phyloP scores from a whole-genome alignment of 176 grass and related monocot species.

The Saccharum officinarum region DNA sequence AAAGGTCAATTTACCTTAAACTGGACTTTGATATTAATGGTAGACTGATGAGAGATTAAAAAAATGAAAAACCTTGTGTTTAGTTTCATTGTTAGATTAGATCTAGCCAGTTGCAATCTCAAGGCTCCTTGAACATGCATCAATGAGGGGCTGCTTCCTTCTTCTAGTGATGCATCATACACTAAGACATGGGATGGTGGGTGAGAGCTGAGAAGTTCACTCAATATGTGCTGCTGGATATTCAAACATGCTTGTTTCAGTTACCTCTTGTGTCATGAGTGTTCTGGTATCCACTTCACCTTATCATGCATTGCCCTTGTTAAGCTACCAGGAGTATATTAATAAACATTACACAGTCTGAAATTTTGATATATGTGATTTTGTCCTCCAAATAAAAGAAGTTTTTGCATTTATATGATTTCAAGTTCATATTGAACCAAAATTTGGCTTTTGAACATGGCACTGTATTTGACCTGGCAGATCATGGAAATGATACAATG shows the following conservation, averaged over 20 bases:
- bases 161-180: background rate
- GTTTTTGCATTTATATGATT: background rate
- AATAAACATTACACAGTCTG: background rate
- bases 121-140: background rate
- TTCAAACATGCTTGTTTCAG: background rate
- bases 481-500: constrained; percentile 72
- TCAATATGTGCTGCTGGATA: background rate
- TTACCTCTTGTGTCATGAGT: background rate
- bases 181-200: background rate
- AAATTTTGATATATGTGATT: background rate
- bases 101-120: background rate
- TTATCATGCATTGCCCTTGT: background rate
- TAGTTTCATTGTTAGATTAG: background rate
- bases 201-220: background rate
- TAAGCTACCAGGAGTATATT: background rate
- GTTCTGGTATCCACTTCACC: background rate
- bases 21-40: too few species aligned
- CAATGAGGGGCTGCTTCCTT: too few species aligned
- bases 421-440: background rate
- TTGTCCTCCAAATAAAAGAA: background rate
- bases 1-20: background rate
- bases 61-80: background rate
- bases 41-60: background rate
- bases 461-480: constrained; percentile 37
- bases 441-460: background rate